Evolutionary conservation across 2,329 filamentous ascomycete genomes (phyloP), one percentile per base, ranked within the genome.

Genomic region (Pseudogymnoascus sp.): DNA sequence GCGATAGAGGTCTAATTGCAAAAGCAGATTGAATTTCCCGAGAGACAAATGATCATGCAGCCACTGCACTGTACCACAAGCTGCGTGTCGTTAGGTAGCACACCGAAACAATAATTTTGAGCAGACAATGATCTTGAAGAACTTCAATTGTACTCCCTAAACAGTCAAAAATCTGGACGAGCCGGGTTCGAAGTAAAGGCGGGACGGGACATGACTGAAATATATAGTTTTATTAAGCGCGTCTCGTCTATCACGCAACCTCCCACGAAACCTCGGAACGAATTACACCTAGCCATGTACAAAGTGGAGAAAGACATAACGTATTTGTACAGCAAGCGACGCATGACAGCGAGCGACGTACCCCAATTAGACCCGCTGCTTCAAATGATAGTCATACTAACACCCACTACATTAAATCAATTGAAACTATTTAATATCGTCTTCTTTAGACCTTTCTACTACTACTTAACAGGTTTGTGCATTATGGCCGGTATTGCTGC

Each of bases 21-120:
- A 6, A 37, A 2, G 35, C 35, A 14, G 35, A n/a, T 37, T 37
- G 6, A 37, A n/a, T 1, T 37, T 37, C 14, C 35, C 14, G 5
- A n/a, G 3, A 33, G 37, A 16, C 14, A 38, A 16, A 38, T 16
- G 16, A 8, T 37, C 33, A 1, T 37, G 33, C 84, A 11, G 91
- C 92, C 65, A 98, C 78, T 33, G 31, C 31, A 33, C 31, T 11
- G 2, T 11, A 10, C 10, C 31, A 33, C 31, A 33, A 11, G 31
- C 8, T 3, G 31, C 11, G 35, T 6, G 35, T 37, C 12, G 35
- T 19, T 19, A n/a, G 14, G 35, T n/a, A n/a, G 35, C 12, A 37
- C 35, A 37, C 6, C 0, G 11, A 37, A 37, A 37, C 33, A 14
- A 1, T n/a, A n/a, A 37, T 5, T 37, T 14, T n/a, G 4, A 35